A percentile compares a stretch with the other conserved stretches of the same genome.
Conservation (phyloP, 2,329 filamentous ascomycete genomes). For the Phyllosticta citrichinensis region DNA sequence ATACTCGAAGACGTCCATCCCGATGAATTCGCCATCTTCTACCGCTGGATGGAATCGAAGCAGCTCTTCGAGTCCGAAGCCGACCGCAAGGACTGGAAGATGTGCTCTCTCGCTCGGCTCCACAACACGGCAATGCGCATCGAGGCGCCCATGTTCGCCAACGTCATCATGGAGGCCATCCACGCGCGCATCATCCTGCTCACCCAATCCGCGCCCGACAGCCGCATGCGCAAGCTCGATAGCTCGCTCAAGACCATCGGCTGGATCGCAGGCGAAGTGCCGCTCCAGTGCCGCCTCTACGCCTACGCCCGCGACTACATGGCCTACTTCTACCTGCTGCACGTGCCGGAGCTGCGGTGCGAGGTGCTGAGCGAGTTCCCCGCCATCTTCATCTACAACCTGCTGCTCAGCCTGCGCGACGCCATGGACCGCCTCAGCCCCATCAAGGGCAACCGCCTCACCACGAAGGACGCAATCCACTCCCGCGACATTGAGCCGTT, state of each 20-base stretch:
- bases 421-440: neutral
- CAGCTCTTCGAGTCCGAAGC: neutral
- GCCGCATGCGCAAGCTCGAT: neutral
- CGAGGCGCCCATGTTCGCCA: neutral
- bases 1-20: neutral
- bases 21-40: neutral
- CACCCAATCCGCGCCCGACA: neutral
- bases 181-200: neutral
- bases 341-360: neutral
- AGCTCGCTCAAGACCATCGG: neutral
- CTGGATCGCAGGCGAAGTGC: neutral
- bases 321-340: neutral
- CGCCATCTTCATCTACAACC: neutral
- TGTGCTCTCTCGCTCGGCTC: neutral
- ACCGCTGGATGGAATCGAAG: neutral
- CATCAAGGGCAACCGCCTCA: neutral
- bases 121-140: neutral
- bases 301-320: neutral
- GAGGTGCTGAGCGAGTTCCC: neutral
- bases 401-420: neutral
- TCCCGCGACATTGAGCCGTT: neutral
- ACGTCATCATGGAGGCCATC: neutral
- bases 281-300: neutral
- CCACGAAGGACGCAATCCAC: neutral
- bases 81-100: neutral